Conservation (phyloP, 2,329 filamentous ascomycete genomes). For the Diaporthe velutina region DNA sequence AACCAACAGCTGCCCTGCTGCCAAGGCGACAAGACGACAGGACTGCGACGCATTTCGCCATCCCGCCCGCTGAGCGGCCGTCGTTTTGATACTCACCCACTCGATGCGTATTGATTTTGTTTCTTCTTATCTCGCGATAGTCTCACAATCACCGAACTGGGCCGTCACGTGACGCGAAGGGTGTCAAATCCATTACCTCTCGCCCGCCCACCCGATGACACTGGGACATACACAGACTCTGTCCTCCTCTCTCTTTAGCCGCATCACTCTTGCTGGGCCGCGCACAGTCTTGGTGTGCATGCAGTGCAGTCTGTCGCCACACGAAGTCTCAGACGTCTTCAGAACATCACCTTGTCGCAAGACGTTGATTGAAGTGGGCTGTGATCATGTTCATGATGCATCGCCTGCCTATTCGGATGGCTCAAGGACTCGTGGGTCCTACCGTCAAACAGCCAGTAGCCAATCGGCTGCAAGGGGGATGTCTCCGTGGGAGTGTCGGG, state of each 20-base stretch:
- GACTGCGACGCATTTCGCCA: conserved; percentile 22
- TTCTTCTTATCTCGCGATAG: neutral
- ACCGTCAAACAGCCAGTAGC: neutral
- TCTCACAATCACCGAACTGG: neutral
- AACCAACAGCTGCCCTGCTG: conserved; percentile 2
- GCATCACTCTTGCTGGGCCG: neutral
- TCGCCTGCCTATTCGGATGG: conserved; percentile 11
- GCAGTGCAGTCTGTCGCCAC: neutral
- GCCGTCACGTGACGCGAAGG: conserved; percentile 5
- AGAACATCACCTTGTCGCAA: neutral
- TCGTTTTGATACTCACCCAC: neutral
- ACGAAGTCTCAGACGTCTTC: neutral
- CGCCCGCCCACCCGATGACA: neutral
- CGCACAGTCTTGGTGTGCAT: neutral
- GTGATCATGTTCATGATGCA: neutral
- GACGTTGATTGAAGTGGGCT: neutral
- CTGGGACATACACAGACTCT: too few relatives aligned
- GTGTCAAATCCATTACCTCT: neutral
- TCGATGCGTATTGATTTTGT: neutral
- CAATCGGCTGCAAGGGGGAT: conserved; percentile 9
- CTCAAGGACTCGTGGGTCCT: neutral
- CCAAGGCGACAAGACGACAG: conserved; percentile 9
- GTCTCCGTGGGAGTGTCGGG: neutral
- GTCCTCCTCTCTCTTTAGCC: neutral
- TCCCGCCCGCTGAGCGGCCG: neutral